Percentiles rank a stretch among this genome's conserved stretches.
Conservation (phyloP, 306 rosid genomes). For the Begonia fuchsioides region DNA sequence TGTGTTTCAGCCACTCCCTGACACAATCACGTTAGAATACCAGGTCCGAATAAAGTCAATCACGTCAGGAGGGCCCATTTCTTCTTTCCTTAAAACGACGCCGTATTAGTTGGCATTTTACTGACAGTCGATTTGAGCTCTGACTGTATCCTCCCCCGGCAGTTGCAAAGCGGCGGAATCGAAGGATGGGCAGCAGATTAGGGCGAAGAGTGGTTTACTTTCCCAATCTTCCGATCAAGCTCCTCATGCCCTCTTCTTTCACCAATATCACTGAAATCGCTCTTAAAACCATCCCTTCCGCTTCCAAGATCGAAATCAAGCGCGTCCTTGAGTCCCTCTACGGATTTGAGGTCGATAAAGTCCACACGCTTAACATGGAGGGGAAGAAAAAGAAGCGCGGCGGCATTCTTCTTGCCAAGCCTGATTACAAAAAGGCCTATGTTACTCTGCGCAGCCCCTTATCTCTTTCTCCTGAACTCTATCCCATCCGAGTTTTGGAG, state of each 20-base stretch:
- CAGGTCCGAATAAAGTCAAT: no score
- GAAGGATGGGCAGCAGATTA: conserved; percentile 45
- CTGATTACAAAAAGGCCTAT: conserved; percentile 84
- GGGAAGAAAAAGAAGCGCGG: conserved; percentile 65
- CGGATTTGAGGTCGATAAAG: conserved; percentile 61
- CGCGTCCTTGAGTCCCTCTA: conserved; percentile 26
- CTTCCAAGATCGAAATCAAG: conserved; percentile 76
- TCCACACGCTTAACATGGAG: conserved; percentile 69
- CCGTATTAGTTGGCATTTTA: no score
- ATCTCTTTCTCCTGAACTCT: conserved; percentile 31
- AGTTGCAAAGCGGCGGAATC: no score
- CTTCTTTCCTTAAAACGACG: no score
- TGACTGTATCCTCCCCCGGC: no score
- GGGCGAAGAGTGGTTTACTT: conserved; percentile 48
- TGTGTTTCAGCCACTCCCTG: no score
- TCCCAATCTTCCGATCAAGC: conserved; percentile 49
- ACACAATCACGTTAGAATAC: no score
- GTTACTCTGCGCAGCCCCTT: conserved; percentile 51
- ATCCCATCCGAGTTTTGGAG: conserved; percentile 27
- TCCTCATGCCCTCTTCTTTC: conserved; percentile 47
- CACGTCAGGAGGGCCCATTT: no score
- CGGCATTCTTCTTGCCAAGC: conserved; percentile 42
- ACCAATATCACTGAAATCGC: conserved; percentile 46
- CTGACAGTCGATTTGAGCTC: no score
- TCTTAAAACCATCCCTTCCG: conserved; percentile 68